Conservation (phyloP, 805 yeast species). For the Clavispora asparagi region DNA sequence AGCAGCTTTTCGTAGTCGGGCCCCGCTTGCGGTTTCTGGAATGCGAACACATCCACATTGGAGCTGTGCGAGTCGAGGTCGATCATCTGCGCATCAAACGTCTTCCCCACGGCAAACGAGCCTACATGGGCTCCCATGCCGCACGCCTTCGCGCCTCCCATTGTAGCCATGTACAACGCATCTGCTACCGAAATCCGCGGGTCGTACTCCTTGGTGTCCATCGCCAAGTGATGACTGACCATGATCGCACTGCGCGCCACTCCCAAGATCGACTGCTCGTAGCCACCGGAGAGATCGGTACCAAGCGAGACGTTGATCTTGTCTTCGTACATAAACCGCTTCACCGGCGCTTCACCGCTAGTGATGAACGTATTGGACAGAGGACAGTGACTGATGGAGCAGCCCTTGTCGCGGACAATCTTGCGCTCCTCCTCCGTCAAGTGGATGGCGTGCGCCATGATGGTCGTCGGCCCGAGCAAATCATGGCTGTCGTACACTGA, state of each 20-base stretch:
- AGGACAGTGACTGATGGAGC: conserved; percentile 92
- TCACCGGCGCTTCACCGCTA: conserved; percentile 84
- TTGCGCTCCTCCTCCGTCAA: conserved; percentile 59
- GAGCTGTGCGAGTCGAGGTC: conserved; percentile 53
- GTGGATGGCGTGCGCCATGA: conserved; percentile 88
- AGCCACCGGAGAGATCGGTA: conserved; percentile 41
- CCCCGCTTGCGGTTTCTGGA: conserved; percentile 49
- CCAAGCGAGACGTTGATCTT: conserved; percentile 70
- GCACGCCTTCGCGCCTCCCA: conserved; percentile 83
- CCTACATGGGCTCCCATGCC: conserved; percentile 58
- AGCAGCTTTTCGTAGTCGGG: conserved; percentile 27
- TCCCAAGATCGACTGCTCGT: conserved; percentile 34
- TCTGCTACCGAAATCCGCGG: conserved; percentile 37
- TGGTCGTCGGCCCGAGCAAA: conserved; percentile 59
- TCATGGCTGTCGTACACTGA: conserved; percentile 67
- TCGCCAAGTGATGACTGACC: conserved; percentile 38
- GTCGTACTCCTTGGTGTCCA: conserved; percentile 13
- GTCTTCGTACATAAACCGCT: conserved; percentile 47
- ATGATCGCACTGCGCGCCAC: conserved; percentile 30
- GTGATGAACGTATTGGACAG: conserved; percentile 82
- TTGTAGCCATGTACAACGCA: conserved; percentile 74
- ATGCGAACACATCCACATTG: conserved; percentile 68
- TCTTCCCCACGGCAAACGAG: conserved; percentile 68
- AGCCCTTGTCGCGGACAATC: conserved; percentile 45
- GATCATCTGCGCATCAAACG: conserved; percentile 78